phyloP scores from a whole-genome alignment of 1,284 basidiomycete species.

The Fistulina hepatica region DNA sequence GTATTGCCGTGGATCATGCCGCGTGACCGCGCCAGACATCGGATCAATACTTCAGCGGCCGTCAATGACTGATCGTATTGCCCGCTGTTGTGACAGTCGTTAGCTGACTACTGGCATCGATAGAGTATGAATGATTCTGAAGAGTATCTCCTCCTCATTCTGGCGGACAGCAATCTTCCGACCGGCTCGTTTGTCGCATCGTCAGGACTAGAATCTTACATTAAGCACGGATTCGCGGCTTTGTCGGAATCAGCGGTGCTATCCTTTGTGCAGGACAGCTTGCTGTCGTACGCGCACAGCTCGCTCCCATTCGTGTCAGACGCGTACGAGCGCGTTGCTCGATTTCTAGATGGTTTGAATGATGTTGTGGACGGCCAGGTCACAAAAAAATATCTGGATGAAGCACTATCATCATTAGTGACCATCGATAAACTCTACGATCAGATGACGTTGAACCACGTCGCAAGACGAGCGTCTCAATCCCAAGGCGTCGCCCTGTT shows the following conservation, averaged over 20 bases:
- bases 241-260: slow-evolving; percentile 25
- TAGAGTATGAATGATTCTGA: slow-evolving; percentile 34
- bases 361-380: slow-evolving; percentile 6
- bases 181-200: slow-evolving; percentile 89
- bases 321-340: slow-evolving; percentile 40
- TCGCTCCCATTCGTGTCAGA: slow-evolving; percentile 72
- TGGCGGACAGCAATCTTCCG: slow-evolving; percentile 77
- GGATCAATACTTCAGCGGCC: too few species aligned
- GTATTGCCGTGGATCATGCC: too few species aligned
- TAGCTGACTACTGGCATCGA: too few species aligned
- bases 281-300: slow-evolving; percentile 64
- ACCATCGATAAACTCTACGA: slow-evolving; percentile 75
- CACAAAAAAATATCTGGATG: slow-evolving; percentile 13
- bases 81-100: too few species aligned
- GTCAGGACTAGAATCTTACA: slow-evolving; percentile 84
- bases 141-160: slow-evolving; percentile 58
- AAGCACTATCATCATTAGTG: slow-evolving; percentile 32
- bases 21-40: too few species aligned
- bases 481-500: slow-evolving; percentile 91
- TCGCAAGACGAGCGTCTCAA: slow-evolving; percentile 77
- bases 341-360: slow-evolving; percentile 12
- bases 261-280: slow-evolving; percentile 58
- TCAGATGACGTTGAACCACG: slow-evolving; percentile 80
- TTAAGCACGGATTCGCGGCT: slow-evolving; percentile 67
- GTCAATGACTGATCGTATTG: too few species aligned